Conservation (phyloP, 2,329 filamentous ascomycete species). For the Dothiorella sarmentorum region DNA sequence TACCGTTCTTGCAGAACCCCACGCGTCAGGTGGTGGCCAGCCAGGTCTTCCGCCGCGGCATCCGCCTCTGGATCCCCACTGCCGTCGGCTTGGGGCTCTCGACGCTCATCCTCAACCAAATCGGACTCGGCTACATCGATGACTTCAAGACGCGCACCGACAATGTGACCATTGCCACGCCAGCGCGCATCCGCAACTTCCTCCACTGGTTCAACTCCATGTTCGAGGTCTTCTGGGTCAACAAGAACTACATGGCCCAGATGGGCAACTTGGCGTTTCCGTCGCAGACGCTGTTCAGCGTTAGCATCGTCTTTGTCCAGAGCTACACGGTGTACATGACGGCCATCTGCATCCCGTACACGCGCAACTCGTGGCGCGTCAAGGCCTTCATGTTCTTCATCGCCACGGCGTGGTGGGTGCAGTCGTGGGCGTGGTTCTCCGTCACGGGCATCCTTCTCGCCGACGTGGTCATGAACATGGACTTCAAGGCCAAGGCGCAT, state of each 20-base stretch:
- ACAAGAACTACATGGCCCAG: slow-evolving; percentile 36
- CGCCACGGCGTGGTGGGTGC: slow-evolving; percentile 46
- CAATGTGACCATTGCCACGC: slow-evolving; percentile 38
- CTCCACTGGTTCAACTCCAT: slow-evolving; percentile 46
- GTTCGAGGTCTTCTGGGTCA: slow-evolving; percentile 48
- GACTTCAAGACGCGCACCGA: slow-evolving; percentile 36
- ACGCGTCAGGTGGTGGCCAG: slow-evolving; percentile 36
- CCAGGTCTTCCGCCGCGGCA: slow-evolving; percentile 41
- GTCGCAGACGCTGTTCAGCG: slow-evolving; percentile 45
- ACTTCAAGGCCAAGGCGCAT: slow-evolving; percentile 30
- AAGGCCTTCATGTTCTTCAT: slow-evolving; percentile 41
- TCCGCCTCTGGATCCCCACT: slow-evolving; percentile 43
- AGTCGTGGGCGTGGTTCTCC: slow-evolving; percentile 48
- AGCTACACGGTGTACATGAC: slow-evolving; percentile 49
- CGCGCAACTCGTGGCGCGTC: slow-evolving; percentile 41
- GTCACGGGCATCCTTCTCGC: slow-evolving; percentile 49
- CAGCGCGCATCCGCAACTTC: slow-evolving; percentile 36
- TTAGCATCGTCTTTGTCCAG: slow-evolving; percentile 46
- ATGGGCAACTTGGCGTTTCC: slow-evolving; percentile 44
- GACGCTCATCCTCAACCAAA: slow-evolving; percentile 34
- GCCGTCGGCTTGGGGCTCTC: slow-evolving; percentile 41
- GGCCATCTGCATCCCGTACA: slow-evolving; percentile 47
- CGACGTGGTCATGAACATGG: slow-evolving; percentile 43
- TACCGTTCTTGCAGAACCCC: slow-evolving; percentile 42
- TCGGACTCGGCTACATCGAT: slow-evolving; percentile 34